Evolutionary conservation across 371 early-diverging fungal species (phyloP).

Genomic region (Dichotomocladium elegans): DNA sequence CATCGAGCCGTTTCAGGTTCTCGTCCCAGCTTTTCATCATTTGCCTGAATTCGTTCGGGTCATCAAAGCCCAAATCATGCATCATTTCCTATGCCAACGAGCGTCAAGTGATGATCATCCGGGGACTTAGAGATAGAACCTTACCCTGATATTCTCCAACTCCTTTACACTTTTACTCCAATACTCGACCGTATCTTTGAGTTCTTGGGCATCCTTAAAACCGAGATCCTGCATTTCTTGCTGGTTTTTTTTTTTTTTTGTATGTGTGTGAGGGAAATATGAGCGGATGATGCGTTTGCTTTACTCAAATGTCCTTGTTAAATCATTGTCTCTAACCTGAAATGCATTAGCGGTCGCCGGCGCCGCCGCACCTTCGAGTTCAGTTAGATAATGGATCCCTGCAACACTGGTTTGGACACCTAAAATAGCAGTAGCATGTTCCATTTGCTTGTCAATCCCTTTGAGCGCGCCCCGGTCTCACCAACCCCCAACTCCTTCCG

Average conservation of each 20-base stretch:
- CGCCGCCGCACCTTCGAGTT: no score
- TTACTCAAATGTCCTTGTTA: no score
- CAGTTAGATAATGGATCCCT: no score
- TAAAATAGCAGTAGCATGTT: no score
- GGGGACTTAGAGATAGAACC: background rate
- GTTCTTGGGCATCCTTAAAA: background rate
- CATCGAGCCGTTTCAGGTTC: background rate
- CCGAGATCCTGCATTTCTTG: background rate
- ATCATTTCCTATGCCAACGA: background rate
- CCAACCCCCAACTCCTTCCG: no score
- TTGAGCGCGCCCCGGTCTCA: no score
- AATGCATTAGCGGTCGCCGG: no score
- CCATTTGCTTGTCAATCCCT: no score
- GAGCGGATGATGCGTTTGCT: no score
- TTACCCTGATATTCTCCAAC: background rate
- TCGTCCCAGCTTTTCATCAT: background rate
- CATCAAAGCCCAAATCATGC: background rate
- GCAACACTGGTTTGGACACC: background rate
- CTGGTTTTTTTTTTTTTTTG: no score
- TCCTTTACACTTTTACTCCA: background rate
- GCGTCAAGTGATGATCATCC: background rate
- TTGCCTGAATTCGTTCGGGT: background rate
- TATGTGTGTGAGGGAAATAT: no score
- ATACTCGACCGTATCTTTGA: background rate
- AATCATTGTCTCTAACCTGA: no score